Conservation (phyloP, 495 filamentous ascomycete genomes). For the Poronia punctata region DNA sequence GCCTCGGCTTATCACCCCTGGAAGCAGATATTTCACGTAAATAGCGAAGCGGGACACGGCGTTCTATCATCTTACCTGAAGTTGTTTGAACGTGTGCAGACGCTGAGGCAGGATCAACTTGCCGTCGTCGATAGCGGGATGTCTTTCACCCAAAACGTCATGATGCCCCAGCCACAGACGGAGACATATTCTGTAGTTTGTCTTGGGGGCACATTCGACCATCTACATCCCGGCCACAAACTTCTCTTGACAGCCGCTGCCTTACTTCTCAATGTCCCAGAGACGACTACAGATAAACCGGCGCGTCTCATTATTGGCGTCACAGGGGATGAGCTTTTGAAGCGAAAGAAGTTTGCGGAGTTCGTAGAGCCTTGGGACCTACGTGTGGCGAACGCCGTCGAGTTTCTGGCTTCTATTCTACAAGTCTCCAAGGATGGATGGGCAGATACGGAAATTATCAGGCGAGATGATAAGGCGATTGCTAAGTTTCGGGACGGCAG, state of each 20-base stretch:
- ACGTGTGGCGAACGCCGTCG: constrained; percentile 57
- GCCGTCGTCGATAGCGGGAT: constrained; percentile 43
- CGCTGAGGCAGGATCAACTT: constrained; percentile 35
- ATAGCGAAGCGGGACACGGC: constrained; percentile 48
- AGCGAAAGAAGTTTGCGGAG: constrained; percentile 81
- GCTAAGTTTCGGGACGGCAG: constrained; percentile 36
- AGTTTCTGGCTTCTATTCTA: constrained; percentile 67
- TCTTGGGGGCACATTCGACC: constrained; percentile 95
- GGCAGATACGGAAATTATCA: constrained; percentile 13
- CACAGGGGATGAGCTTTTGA: constrained; percentile 75
- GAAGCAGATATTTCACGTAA: constrained; percentile 61
- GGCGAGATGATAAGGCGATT: constrained; percentile 31
- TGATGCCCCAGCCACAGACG: constrained; percentile 15
- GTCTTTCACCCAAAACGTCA: constrained; percentile 21
- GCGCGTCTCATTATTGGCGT: constrained; percentile 72
- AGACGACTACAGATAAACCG: constrained; percentile 22
- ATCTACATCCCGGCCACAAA: constrained; percentile 94
- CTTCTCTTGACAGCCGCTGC: constrained; percentile 80
- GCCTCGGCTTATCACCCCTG: constrained; percentile 59
- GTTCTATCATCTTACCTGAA: constrained; percentile 35
- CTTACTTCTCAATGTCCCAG: constrained; percentile 54
- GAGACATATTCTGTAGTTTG: constrained; percentile 44
- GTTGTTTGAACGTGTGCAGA: constrained; percentile 39
- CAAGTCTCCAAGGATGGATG: constrained; percentile 40
- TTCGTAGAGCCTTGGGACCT: constrained; percentile 70